Conservation (phyloP, 1,139 yeast genomes). For the Hemisphaericaspora lyxosophila region DNA sequence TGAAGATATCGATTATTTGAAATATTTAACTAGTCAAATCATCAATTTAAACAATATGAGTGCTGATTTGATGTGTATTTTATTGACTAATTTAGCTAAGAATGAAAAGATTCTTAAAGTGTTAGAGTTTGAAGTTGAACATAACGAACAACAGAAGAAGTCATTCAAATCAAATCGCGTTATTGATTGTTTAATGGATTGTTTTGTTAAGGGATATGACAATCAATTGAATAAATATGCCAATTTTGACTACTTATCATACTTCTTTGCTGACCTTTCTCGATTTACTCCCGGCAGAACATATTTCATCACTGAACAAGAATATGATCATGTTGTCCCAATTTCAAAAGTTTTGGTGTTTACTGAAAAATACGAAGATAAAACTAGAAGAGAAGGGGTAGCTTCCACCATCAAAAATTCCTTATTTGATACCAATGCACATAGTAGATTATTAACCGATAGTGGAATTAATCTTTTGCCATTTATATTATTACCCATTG, state of each 20-base stretch:
- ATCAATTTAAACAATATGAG: slow-evolving; percentile 57
- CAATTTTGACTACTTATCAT: slow-evolving; percentile 77
- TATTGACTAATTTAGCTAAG: slow-evolving; percentile 83
- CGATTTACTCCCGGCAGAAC: slow-evolving; percentile 68
- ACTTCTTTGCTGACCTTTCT: slow-evolving; percentile 88
- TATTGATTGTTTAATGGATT: slow-evolving; percentile 85
- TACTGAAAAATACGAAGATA: slow-evolving; percentile 76
- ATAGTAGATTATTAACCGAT: slow-evolving; percentile 57
- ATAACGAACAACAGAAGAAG: slow-evolving; percentile 31
- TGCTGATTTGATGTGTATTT: slow-evolving; percentile 82
- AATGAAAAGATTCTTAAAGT: slow-evolving; percentile 61
- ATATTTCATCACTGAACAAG: slow-evolving; percentile 70
- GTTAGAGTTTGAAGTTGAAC: slow-evolving; percentile 47
- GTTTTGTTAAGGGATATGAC: slow-evolving; percentile 84
- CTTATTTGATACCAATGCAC: slow-evolving; percentile 74
- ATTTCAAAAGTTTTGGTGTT: slow-evolving; percentile 77
- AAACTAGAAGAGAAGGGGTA: slow-evolving; percentile 85
- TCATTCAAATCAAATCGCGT: slow-evolving; percentile 57
- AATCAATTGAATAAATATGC: slow-evolving; percentile 70
- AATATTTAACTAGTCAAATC: slow-evolving; percentile 54
- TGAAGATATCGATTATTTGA: slow-evolving; percentile 60
- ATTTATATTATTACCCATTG: slow-evolving; percentile 77
- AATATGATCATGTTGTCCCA: slow-evolving; percentile 77
- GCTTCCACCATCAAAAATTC: slow-evolving; percentile 92
- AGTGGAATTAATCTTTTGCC: slow-evolving; percentile 74